Base-by-base conservation (phyloP, 1,284 basidiomycete genomes). In the Boletus chippewaensis region DNA sequence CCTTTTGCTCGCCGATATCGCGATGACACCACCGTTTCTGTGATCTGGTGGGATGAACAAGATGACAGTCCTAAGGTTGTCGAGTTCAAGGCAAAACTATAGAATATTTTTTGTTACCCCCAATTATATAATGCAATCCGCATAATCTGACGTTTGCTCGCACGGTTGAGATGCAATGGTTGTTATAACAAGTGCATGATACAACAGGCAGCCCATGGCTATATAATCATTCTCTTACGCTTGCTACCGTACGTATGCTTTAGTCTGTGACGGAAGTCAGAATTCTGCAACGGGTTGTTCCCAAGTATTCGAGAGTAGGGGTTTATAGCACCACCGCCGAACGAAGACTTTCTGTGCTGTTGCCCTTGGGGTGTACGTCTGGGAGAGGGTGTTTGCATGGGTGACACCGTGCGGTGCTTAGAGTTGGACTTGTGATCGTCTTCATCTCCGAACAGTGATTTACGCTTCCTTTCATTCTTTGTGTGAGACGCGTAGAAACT, bases 21-120 rank as follows among this genome's bases (percentile, higher is more conserved):
- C 48, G 93, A 96, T 64, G 94, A 96, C 70, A 79, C 91, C 32
- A 94, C 91, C 2, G 89, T 93, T n/a, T 91, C 88, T 45, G 91
- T 91, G 49, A 79, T 94, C 8, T 86, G 82, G 77, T 90, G 86
- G 87, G 82, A 87, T 59, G 81, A 83, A 38, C 79, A 77, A 15
- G 69, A 73, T 7, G 38, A 35, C 16, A 61, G 62, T 35, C 72
- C 60, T 28, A 58, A 64, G 53, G 55, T 57, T 10, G 40, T 64
- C 22, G 57, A 63, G 53, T 55, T 63, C 44, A 72, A 68, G 58
- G 68, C 75, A 31, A 77, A 73, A 54, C 58, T 77, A 53, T 76
- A 59, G 40, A 29, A 24, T 22, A 2, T 22, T 22, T 36, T 29
- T 13, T 42, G 34, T 43, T 15, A 41, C 50, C 39, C 20, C 50